Evolutionary conservation across 2,329 filamentous ascomycete species (phyloP), one percentile per base, ranked within the genome.

Genomic region (Boeremia lycopersici): DNA sequence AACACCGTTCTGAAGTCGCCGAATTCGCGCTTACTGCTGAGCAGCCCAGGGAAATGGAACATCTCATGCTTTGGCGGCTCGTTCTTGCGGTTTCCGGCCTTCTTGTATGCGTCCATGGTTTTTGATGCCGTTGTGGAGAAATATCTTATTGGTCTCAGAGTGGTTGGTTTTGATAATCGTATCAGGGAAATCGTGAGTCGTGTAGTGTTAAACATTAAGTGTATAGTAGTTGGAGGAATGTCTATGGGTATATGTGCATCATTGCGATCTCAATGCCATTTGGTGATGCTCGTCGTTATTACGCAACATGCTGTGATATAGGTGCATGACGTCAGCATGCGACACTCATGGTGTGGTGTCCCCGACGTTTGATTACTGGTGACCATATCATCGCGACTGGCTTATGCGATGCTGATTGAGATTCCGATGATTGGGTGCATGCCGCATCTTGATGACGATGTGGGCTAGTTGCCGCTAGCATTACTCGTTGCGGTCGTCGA

Each of bases 1-100:
- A 88, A 72, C 19, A 88, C 84, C 30, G 82, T 83, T 4, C 85
- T 77, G 67, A 87, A 88, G 53, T 85, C 82, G 2, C 76, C 79
- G 17, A 84, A 86, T 34, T 79, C 75, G 17, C 85, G 78, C 43
- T 86, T 76, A 7, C 80, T 75, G 8, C 78, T 81, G 26, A 82
- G 79, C 71, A 87, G 79, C 12, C 79, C 74, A 0, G 82, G 80
- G 59, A 88, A 86, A 70, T 86, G 83, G n/a, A 80, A 80, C 83
- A 88, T 86, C 60, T 86, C 67, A 28, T 74, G 73, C 41, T 64
- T 65, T 1, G 72, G 73, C 8, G 69, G 66, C 53, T 59, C 39
- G 23, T 71, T 48, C 50, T 61, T 57, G 38, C 64, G 52, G 53
- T 73, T 72, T 1, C 71, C 71, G 3, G 55, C 52, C 46, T 57